Evolutionary conservation across 345 rosid genomes (phyloP), one percentile per base, ranked within the genome.

Genomic region (Syzygium jambos): DNA sequence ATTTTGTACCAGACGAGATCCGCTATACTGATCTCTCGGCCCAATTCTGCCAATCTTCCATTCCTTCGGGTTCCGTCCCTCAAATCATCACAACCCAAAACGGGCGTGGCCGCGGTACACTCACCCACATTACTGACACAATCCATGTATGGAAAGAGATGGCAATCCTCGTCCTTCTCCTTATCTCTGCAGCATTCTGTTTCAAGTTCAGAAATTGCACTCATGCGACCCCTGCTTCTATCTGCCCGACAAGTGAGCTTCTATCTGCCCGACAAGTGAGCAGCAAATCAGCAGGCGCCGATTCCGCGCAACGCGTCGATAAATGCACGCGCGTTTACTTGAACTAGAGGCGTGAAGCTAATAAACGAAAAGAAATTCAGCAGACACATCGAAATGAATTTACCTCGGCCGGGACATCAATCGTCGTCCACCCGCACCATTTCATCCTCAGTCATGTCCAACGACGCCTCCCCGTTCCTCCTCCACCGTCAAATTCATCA

Each of bases 1-100:
- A 95, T 96, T 89, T 97, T 97, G 78, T 94, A 98, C 99, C 99
- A 97, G 52, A 97, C 96, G 85, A 97, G 90, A 92, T 95, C 98
- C 27, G 92, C 88, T 17, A 85, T 93, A 90, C 91, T 56, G 52
- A 93, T 86, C 68, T 85, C 90, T 53, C 11, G 51, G 59, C 89
- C 90, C 3, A 63, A 68, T 49, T 87, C n/a, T 53, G 21, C 84
- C 49, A 21, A 49, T 80, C 61, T 87, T 34, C 49, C 85, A 56
- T 25, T n/a, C 51, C 84, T 80, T n/a, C 0, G 46, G 0, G 1
- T 73, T 34, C 49, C 25, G 2, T 34, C 80, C 80, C 80, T 34
- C 23, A 38, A 38, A 38, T 73, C 80, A 73, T 73, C 82, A 73
- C 49, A 73, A 19, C 7, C 49, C 49, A 38, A 73, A 38, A 38